These are phyloP conservation scores for Trichoderma sp. DNA, from an alignment of 2,329 filamentous ascomycete genomes.

Conservation along the genomic window DNA sequence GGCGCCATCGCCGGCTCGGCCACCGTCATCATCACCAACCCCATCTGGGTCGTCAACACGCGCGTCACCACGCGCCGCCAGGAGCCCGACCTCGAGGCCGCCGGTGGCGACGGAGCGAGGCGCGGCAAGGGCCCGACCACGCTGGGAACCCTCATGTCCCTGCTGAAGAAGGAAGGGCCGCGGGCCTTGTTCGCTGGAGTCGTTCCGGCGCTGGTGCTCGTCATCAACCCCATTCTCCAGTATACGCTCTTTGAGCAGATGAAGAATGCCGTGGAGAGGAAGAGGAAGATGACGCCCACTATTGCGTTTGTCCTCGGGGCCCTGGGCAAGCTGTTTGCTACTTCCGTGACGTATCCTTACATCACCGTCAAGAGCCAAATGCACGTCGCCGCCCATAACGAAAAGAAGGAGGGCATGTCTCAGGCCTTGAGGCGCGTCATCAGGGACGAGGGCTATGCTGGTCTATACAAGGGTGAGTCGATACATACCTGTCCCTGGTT, in stretches of 20 bases:
- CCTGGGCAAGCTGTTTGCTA: conserved; percentile 91
- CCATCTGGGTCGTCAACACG: conserved; percentile 99
- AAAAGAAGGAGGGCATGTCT: conserved; percentile 79
- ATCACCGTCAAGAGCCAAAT: conserved; percentile 98
- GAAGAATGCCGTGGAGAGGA: conserved; percentile 83
- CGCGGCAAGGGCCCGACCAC: conserved; percentile 65
- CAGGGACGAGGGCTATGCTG: conserved; percentile 84
- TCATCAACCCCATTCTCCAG: conserved; percentile 97
- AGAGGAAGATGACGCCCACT: conserved; percentile 74
- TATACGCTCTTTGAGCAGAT: conserved; percentile 99
- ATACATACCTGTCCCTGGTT: not conserved
- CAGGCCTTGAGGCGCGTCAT: conserved; percentile 78
- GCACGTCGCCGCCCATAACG: conserved; percentile 80
- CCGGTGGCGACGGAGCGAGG: conserved; percentile 39
- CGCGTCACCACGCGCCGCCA: conserved; percentile 90
- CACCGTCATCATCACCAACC: conserved; percentile 94
- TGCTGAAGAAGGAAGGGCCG: conserved; percentile 83
- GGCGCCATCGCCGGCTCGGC: conserved; percentile 91
- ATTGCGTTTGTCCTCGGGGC: conserved; percentile 91
- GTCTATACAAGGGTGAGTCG: conserved; percentile 80
- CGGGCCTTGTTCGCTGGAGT: conserved; percentile 88
- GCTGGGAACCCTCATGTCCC: conserved; percentile 74
- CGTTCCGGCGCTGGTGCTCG: conserved; percentile 86
- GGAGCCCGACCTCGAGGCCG: conserved; percentile 48
- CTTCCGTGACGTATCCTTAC: conserved; percentile 93